Conservation (phyloP, 352 stramenopile genomes). For the Pythium monospermum region DNA sequence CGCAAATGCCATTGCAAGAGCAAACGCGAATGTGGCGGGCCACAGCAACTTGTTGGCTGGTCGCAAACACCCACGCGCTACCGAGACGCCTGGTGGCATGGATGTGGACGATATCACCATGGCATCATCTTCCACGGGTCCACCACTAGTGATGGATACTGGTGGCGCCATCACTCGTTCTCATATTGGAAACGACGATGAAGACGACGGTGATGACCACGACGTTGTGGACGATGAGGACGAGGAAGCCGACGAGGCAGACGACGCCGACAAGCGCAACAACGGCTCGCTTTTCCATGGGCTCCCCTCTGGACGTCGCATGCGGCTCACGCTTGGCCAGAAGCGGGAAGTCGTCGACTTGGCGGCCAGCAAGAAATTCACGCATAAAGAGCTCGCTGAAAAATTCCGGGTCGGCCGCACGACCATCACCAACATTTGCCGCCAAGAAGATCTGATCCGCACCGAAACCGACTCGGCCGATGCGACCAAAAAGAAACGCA, state of each 20-base stretch:
- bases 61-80: slow-evolving; percentile 11
- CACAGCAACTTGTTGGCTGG: no score
- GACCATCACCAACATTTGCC: slow-evolving; percentile 85
- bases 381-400: slow-evolving; percentile 73
- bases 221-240: slow-evolving; percentile 10
- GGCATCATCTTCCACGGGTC: no score
- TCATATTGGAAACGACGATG: neutral
- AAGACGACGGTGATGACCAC: neutral
- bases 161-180: neutral
- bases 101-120: slow-evolving; percentile 7
- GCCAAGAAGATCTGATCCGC: slow-evolving; percentile 77
- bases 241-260: slow-evolving; percentile 9
- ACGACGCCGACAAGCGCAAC: slow-evolving; percentile 6
- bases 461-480: slow-evolving; percentile 84
- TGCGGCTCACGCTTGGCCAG: slow-evolving; percentile 76
- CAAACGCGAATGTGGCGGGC: no score
- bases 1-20: neutral
- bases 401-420: slow-evolving; percentile 78
- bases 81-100: slow-evolving; percentile 4
- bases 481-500: slow-evolving; percentile 81
- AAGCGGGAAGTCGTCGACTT: slow-evolving; percentile 85
- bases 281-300: no score
- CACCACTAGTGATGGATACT: no score
- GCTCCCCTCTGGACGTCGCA: slow-evolving; percentile 33
- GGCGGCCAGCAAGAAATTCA: slow-evolving; percentile 82